phyloP scores from a whole-genome alignment of 768 basidiomycete species.

The Serpula lacrymans region DNA sequence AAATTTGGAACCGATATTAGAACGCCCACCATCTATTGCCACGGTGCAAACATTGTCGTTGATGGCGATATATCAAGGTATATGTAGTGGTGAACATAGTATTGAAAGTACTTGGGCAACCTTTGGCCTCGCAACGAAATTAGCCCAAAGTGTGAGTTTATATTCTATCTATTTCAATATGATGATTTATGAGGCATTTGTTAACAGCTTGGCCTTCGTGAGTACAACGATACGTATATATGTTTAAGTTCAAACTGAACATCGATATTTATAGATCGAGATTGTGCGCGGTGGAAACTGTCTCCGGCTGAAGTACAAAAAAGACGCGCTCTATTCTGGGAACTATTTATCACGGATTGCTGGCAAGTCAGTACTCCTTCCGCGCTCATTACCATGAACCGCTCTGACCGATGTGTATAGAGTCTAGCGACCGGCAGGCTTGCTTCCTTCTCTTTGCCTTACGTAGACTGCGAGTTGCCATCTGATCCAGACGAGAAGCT shows the following conservation, averaged over 20 bases:
- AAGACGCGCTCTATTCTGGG: slow-evolving; percentile 69
- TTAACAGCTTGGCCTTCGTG: slow-evolving; percentile 63
- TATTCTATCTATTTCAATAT: slow-evolving; percentile 1
- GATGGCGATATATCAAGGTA: slow-evolving; percentile 69
- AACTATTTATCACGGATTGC: slow-evolving; percentile 68
- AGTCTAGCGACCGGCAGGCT: slow-evolving; percentile 68
- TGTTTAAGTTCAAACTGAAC: slow-evolving; percentile 1
- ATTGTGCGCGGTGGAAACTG: slow-evolving; percentile 69
- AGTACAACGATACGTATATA: slow-evolving; percentile 23
- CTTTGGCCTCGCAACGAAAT: slow-evolving; percentile 61
- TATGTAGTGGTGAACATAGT: slow-evolving; percentile 65
- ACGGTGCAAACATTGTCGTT: slow-evolving; percentile 65
- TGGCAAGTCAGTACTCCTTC: slow-evolving; percentile 54
- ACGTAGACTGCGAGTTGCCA: slow-evolving; percentile 70
- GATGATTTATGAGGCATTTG: background rate
- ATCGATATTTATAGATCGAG: slow-evolving; percentile 62
- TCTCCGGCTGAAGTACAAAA: slow-evolving; percentile 63
- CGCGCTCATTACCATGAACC: background rate
- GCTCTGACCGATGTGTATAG: slow-evolving; percentile 26
- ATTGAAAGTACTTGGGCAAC: slow-evolving; percentile 67
- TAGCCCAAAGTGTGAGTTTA: slow-evolving; percentile 63
- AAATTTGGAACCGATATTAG: slow-evolving; percentile 64
- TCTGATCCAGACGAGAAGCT: slow-evolving; percentile 57
- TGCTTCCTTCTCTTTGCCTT: slow-evolving; percentile 65
- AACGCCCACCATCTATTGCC: slow-evolving; percentile 66